Evolutionary conservation across 2,329 filamentous ascomycete species (phyloP), one percentile per base, ranked within the genome.

Genomic region (Gnomoniopsis smithogilvyi): DNA sequence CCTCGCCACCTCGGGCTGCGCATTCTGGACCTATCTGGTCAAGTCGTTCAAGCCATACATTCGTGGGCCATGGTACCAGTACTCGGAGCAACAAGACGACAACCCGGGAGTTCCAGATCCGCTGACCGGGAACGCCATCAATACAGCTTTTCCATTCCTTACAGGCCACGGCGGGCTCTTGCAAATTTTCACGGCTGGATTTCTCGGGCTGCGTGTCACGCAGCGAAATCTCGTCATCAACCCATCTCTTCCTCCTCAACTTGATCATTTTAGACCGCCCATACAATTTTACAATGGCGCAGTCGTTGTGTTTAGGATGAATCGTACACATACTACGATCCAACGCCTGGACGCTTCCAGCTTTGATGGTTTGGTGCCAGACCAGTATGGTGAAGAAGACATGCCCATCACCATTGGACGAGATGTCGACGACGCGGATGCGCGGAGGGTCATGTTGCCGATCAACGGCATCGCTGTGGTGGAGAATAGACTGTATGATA

Each of bases 161-260:
- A 91, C 88, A 0, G 88, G 88, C 10, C 84, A 88, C 67, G 88
- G 88, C 17, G 88, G 88, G 48, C 81, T 85, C n/a, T 81, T 88
- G 62, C 87, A 89, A 67, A 83, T 89, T 12, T 80, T 79, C 1
- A 75, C 88, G 4, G 89, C 85, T 64, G 88, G 87, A 0, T 90
- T 88, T 66, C 79, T 90, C 1, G 88, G 88, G 1, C 75, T 89
- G 2, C 81, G 85, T 10, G 73, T 87, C 2, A 76, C 82, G 49
- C 76, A 84, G 1, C 84, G 87, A 57, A 76, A 78, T n/a, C 73
- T 84, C 33, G 79, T 88, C 54, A 74, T 91, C 46, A 80, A 89
- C 56, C 88, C 88, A 0, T 82, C 81, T 19, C 73, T 90, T 2
- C 87, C 68, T 15, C 68, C 68, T n/a, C 87, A 33, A 83, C 84